Evolutionary conservation across 2,329 filamentous ascomycete species (phyloP).

Genomic region (Monilinia vaccinii-corymbosi): DNA sequence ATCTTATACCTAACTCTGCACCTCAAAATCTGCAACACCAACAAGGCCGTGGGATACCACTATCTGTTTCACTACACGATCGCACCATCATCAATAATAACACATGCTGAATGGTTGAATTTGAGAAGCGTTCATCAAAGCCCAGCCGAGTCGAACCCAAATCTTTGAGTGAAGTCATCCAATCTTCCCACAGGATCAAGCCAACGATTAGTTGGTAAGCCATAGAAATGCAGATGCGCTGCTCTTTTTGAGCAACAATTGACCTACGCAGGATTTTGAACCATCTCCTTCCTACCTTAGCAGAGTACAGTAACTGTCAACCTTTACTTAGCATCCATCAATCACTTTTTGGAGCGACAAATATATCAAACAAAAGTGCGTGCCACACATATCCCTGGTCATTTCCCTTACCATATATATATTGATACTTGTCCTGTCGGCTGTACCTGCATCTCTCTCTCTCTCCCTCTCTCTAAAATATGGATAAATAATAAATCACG

Average conservation of each 20-base stretch:
- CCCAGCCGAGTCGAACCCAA: not conserved
- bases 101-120: not conserved
- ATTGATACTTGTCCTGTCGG: not conserved
- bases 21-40: constrained; percentile 1
- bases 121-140: not conserved
- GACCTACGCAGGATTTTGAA: no score
- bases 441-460: not conserved
- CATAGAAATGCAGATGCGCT: not conserved
- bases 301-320: no score
- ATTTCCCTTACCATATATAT: not conserved
- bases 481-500: not conserved
- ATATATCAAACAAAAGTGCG: not conserved
- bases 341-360: not conserved
- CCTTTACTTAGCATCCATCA: no score
- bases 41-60: not conserved
- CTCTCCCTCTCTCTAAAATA: not conserved
- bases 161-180: not conserved
- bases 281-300: no score
- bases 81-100: not conserved
- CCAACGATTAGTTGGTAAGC: not conserved
- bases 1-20: not conserved
- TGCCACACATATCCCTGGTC: not conserved
- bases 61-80: constrained; percentile 2
- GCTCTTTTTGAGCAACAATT: not conserved
- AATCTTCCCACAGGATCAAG: constrained; percentile 10